Base-by-base conservation (phyloP, 768 basidiomycete genomes). In the Mycena olivaceomarginata region DNA sequence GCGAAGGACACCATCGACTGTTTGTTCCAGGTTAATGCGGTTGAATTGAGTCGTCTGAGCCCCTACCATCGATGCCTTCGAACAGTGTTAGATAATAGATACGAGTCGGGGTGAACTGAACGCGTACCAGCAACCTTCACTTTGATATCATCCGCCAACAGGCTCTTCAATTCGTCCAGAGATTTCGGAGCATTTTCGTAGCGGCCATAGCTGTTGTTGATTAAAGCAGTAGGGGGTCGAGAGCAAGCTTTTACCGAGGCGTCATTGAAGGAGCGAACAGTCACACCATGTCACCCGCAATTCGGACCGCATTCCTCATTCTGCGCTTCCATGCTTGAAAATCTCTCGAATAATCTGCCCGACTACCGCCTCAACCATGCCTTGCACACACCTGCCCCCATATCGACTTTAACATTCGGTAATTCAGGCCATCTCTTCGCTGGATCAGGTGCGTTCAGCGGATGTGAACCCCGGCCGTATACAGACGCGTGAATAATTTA, bases 1-100 rank as follows among this genome's bases (percentile, higher is more conserved):
- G 43, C 98, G 91, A 18, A 98, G 89, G 13, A 99, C 93, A 40
- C 98, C 98, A 85, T 99, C 98, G 46, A 98, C 97, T 97, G 79
- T 39, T 51, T 16, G 15, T n/a, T 15, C 31, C 18, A 41, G 31
- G 18, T 77, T 11, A 72, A 51, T 8, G 41, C 51, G 40, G 15
- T 37, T 46, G 53, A 18, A 59, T 70, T 64, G 20, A 60, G 70
- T 31, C 20, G 13, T 67, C 18, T 41, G 64, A 69, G 57, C 79
- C 86, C 31, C 81, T 83, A 96, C 95, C 95, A 83, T 96, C 95
- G 71, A 96, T 89, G 18, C 89, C 87, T 88, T 59, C 15, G 20
- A 63, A 15, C 64, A 16, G 15, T 63, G 46, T 41, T n/a, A 67
- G n/a, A 67, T 63, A 59, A 75, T 60, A 53, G 22, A 22, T 53